phyloP scores from a whole-genome alignment of 345 rosid species.

The Euclidium syriacum region DNA sequence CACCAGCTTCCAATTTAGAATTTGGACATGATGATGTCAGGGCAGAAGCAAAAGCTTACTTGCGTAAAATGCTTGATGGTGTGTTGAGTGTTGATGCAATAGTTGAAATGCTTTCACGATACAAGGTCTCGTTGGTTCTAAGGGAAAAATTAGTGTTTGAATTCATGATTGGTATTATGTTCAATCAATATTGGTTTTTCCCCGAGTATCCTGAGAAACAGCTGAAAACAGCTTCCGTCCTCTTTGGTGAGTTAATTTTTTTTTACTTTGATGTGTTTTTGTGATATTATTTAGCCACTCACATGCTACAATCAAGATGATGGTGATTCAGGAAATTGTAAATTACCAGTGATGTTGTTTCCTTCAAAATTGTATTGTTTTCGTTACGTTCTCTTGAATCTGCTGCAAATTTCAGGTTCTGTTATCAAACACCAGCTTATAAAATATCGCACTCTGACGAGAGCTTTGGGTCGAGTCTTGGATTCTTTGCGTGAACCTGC shows the following conservation, averaged over 20 bases:
- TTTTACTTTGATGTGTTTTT: neutral
- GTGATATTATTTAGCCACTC: neutral
- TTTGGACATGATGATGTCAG: slow-evolving; percentile 80
- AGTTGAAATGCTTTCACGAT: slow-evolving; percentile 93
- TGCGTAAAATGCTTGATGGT: slow-evolving; percentile 91
- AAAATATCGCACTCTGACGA: slow-evolving; percentile 80
- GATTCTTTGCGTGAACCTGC: slow-evolving; percentile 96
- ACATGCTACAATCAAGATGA: neutral
- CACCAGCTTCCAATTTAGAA: slow-evolving; percentile 59
- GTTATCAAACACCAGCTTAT: slow-evolving; percentile 97
- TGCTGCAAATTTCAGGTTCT: slow-evolving; percentile 53
- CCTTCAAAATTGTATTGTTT: neutral
- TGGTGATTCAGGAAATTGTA: slow-evolving; percentile 1
- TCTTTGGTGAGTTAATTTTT: slow-evolving; percentile 62
- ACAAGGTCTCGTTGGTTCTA: slow-evolving; percentile 70
- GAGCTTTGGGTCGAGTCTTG: slow-evolving; percentile 86
- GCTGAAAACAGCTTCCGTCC: slow-evolving; percentile 84
- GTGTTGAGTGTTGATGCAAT: slow-evolving; percentile 76
- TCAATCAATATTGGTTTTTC: slow-evolving; percentile 91
- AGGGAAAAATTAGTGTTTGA: slow-evolving; percentile 89
- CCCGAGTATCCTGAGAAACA: slow-evolving; percentile 96
- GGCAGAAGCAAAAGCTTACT: slow-evolving; percentile 89
- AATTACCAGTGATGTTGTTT: neutral
- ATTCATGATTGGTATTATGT: slow-evolving; percentile 91
- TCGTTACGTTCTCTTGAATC: neutral